A percentile compares a stretch with the other conserved stretches of the same genome.
Evolutionary conservation across 306 rosid species (phyloP).

Genomic region (Cucurbita pepo): DNA sequence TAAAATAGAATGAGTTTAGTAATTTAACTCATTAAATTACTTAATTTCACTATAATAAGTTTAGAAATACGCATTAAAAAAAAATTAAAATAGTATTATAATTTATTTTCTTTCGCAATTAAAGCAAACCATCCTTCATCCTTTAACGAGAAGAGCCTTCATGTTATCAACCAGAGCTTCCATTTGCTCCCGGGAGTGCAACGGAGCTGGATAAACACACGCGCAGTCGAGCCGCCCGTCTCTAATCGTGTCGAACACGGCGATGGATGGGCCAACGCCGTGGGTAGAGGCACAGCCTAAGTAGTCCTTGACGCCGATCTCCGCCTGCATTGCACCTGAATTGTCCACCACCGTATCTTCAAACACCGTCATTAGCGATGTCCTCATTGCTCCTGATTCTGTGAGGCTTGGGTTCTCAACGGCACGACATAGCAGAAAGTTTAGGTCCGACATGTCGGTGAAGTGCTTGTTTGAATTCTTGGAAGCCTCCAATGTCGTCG

Average conservation of each 20-base stretch:
- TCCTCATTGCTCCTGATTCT: conserved; percentile 31
- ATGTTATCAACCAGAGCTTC: conserved; percentile 23
- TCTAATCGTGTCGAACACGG: conserved; percentile 39
- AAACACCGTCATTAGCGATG: conserved; percentile 34
- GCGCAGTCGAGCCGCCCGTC: conserved; percentile 39
- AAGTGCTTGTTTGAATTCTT: conserved; percentile 35
- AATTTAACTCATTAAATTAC: no score
- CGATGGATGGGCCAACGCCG: conserved; percentile 49
- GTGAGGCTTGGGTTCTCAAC: conserved; percentile 44
- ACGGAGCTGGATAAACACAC: conserved; percentile 46
- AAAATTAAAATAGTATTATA: not conserved
- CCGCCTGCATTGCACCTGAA: not conserved
- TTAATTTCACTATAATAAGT: no score
- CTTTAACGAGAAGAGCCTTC: conserved; percentile 26
- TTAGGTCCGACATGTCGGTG: conserved; percentile 47
- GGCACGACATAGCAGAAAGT: conserved; percentile 40
- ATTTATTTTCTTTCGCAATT: not conserved
- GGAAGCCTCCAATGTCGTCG: conserved; percentile 20
- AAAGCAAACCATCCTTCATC: not conserved
- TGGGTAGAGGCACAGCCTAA: conserved; percentile 58
- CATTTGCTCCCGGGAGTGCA: conserved; percentile 45
- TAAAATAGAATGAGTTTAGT: no score
- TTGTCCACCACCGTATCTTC: conserved; percentile 44
- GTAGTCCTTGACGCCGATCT: conserved; percentile 36
- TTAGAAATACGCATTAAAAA: no score